phyloP scores from a whole-genome alignment of 2,329 filamentous ascomycete genomes.

The Sphaerulina populicola region DNA sequence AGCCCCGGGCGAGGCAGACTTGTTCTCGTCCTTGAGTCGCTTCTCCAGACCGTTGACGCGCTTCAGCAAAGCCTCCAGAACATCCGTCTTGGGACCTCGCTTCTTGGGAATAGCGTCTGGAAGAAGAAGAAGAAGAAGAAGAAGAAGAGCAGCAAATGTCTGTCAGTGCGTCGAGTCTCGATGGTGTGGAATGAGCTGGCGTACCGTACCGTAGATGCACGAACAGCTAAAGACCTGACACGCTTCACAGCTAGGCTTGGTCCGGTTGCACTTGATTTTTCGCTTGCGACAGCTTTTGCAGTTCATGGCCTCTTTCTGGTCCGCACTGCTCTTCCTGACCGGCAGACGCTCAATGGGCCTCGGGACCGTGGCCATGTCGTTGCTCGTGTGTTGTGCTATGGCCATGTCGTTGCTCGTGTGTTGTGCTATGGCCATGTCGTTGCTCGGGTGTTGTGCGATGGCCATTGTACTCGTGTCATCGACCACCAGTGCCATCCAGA shows the following conservation, averaged over 20 bases:
- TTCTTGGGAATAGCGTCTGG: constrained; percentile 83
- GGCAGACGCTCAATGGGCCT: constrained; percentile 72
- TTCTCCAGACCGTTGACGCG: constrained; percentile 79
- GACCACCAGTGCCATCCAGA: constrained; percentile 2
- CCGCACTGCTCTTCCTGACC: constrained; percentile 59
- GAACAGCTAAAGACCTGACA: constrained; percentile 83
- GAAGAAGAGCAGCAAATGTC: too few species aligned
- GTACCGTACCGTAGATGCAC: constrained; percentile 74
- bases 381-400: constrained; percentile 15
- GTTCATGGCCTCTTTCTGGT: constrained; percentile 86
- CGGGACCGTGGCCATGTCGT: constrained; percentile 46
- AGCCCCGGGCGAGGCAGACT: constrained; percentile 35
- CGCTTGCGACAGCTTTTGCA: constrained; percentile 89
- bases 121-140: too few species aligned
- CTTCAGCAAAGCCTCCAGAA: constrained; percentile 74
- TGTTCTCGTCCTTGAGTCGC: constrained; percentile 54
- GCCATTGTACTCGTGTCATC: constrained; percentile 16
- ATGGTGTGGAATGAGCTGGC: background rate
- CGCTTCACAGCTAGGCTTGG: constrained; percentile 76
- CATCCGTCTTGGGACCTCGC: constrained; percentile 80
- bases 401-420: constrained; percentile 16
- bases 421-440: constrained; percentile 25
- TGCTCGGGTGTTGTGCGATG: constrained; percentile 15
- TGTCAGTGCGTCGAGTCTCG: background rate
- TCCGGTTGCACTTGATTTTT: constrained; percentile 90